These are phyloP conservation scores for Saturnispora serradocipensis DNA, from an alignment of 805 yeast genomes.

Conservation along the genomic window DNA sequence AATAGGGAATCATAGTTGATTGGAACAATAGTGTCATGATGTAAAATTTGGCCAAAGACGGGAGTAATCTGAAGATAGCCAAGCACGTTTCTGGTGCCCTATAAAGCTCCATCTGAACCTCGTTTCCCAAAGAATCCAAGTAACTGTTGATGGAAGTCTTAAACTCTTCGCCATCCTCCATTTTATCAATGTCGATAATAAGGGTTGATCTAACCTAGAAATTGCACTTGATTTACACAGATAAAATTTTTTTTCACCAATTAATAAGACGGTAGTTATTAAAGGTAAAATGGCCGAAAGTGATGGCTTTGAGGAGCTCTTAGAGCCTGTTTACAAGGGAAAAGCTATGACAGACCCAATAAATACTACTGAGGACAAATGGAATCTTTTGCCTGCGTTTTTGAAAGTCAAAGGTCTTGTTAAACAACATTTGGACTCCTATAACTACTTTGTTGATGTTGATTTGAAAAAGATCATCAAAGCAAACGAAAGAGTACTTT, in stretches of 20 bases:
- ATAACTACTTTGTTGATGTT: slow-evolving; percentile 88
- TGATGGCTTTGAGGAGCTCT: slow-evolving; percentile 64
- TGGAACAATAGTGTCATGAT: slow-evolving; percentile 81
- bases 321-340: slow-evolving; percentile 79
- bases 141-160: slow-evolving; percentile 78
- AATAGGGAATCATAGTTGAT: slow-evolving; percentile 58
- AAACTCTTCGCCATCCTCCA: slow-evolving; percentile 30
- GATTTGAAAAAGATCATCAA: slow-evolving; percentile 86
- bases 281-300: slow-evolving; percentile 4
- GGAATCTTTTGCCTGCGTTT: slow-evolving; percentile 95
- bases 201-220: neutral
- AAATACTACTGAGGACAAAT: slow-evolving; percentile 87
- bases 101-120: slow-evolving; percentile 75
- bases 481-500: slow-evolving; percentile 81
- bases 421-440: slow-evolving; percentile 96
- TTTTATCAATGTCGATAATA: neutral
- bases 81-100: slow-evolving; percentile 89
- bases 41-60: slow-evolving; percentile 81
- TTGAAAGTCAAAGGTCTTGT: slow-evolving; percentile 92
- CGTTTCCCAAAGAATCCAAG: slow-evolving; percentile 80
- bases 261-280: neutral
- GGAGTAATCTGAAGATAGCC: slow-evolving; percentile 83
- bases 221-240: neutral
- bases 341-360: slow-evolving; percentile 80
- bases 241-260: neutral